Evolutionary conservation across 2,329 filamentous ascomycete species (phyloP), one percentile per base, ranked within the genome.

Genomic region (Sporothrix schenckii): DNA sequence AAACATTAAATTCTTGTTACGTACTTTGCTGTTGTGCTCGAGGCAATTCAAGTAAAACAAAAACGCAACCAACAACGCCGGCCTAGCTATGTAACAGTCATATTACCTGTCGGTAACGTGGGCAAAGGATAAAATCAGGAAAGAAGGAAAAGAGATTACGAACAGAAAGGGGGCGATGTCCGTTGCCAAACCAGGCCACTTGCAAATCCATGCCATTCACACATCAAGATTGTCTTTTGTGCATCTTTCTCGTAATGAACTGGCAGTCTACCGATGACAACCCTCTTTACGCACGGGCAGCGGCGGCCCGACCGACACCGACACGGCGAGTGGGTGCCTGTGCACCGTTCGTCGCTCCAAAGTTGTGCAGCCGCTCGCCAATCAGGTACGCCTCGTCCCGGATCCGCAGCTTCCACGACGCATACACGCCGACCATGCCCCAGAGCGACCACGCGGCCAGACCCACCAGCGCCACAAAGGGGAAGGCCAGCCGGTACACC

Each of bases 361-460:
- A 97, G 79, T 99, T 99, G 81, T 99, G 96, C 76, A 99, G 81
- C 72, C 94, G 84, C 81, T 99, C 94, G 2, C 95, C 95, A 77
- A 98, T 95, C 58, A 99, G 83, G 79, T 99, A 99, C 0, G 97
- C 94, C 80, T 99, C 96, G 79, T 99, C 96, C 52, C 93, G 85
- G 61, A 99, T 93, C 71, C 90, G 88, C 70, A 89, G 85, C 75
- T 92, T 88, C 94, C 94, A 98, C 24, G 88, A 83, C 61, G 87
- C 86, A 67, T 95, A 86, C 68, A 92, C 86, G 60, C 85, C 81
- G 10, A 86, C 77, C n/a, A 90, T 77, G 13, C 85, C 84, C 76
- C 83, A 85, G 10, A 86, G 76, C 1, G 81, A 77, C 41, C 84
- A 79, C 3, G 82, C 75, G 3, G 80, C 76, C 5, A 86, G 75